Evolutionary conservation across 208 protist genomes (phyloP).

Genomic region (Phytomonas francai): DNA sequence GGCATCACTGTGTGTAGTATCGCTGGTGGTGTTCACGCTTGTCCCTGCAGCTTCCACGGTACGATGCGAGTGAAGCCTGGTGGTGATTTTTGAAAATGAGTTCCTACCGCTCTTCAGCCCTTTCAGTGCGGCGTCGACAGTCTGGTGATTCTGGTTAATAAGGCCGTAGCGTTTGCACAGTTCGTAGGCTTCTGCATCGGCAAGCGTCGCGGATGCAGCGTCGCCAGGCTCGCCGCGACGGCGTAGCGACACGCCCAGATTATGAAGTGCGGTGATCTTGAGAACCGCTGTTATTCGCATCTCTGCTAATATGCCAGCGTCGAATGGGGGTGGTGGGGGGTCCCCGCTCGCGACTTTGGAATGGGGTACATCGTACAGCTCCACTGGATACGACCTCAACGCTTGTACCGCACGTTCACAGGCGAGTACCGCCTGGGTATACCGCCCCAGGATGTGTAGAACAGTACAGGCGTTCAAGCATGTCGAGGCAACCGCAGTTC

Average conservation of each 20-base stretch:
- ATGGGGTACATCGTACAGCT: conserved; percentile 11
- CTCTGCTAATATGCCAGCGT: conserved; percentile 5
- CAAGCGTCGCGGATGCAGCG: conserved; percentile 25
- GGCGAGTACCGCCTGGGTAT: conserved; percentile 67
- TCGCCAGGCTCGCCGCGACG: conserved; percentile 25
- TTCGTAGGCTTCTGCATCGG: conserved; percentile 49
- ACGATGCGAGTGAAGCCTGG: too few species aligned
- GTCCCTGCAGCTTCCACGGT: too few species aligned
- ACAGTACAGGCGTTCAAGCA: conserved; percentile 85
- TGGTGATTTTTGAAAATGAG: too few species aligned
- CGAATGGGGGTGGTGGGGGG: background rate
- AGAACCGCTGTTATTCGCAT: conserved; percentile 58
- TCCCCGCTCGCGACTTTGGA: background rate
- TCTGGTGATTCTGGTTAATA: conserved; percentile 43
- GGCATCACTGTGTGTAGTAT: too few species aligned
- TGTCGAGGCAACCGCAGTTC: conserved; percentile 34
- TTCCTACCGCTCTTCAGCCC: conserved; percentile 16
- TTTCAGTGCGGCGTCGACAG: conserved; percentile 52
- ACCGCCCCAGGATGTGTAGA: conserved; percentile 58
- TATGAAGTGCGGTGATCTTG: conserved; percentile 66
- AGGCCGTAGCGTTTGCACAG: conserved; percentile 46
- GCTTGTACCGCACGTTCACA: conserved; percentile 57
- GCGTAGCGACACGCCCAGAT: conserved; percentile 79
- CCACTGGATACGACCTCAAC: conserved; percentile 44
- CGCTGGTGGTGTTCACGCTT: too few species aligned